Percentiles rank a stretch among this genome's conserved stretches.
Conservation (phyloP, 2,329 filamentous ascomycete genomes). For the Nothophaeocryptopus gaeumannii region DNA sequence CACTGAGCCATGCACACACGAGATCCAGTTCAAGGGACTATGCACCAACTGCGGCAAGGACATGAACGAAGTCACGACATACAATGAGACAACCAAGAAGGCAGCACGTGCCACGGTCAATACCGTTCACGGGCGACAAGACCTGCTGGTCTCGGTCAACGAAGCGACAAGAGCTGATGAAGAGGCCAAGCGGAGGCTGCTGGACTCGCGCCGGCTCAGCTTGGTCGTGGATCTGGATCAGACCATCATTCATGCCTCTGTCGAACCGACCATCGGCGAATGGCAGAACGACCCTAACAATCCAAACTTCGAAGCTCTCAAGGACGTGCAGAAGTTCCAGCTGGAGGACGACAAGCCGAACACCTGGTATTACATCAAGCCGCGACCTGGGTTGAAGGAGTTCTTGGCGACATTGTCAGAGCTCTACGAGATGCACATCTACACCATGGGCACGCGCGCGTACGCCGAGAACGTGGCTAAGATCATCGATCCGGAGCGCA, state of each 20-base stretch:
- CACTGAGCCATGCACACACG: constrained; percentile 87
- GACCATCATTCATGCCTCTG: constrained; percentile 96
- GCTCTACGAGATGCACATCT: constrained; percentile 93
- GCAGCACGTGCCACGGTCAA: constrained; percentile 86
- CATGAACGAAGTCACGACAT: constrained; percentile 79
- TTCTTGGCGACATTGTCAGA: constrained; percentile 76
- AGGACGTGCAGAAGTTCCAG: constrained; percentile 84
- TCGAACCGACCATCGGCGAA: constrained; percentile 92
- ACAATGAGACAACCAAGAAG: constrained; percentile 75
- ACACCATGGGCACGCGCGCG: constrained; percentile 98
- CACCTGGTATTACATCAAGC: constrained; percentile 98
- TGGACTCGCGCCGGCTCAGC: constrained; percentile 79
- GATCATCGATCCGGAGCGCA: constrained; percentile 86
- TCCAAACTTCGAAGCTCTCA: constrained; percentile 86
- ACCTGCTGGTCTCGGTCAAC: constrained; percentile 76
- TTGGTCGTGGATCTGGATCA: constrained; percentile 96
- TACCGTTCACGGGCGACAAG: constrained; percentile 89
- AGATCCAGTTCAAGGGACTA: constrained; percentile 84
- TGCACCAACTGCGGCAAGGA: constrained; percentile 93
- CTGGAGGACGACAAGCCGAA: constrained; percentile 79
- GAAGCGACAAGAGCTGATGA: constrained; percentile 81
- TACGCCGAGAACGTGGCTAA: constrained; percentile 89
- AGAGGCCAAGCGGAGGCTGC: constrained; percentile 77
- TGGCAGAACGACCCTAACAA: constrained; percentile 88
- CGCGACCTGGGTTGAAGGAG: constrained; percentile 77